These are phyloP conservation scores for Pyrrhoderma lamaoense DNA, from an alignment of 1,284 basidiomycete genomes.

Conservation along the genomic window DNA sequence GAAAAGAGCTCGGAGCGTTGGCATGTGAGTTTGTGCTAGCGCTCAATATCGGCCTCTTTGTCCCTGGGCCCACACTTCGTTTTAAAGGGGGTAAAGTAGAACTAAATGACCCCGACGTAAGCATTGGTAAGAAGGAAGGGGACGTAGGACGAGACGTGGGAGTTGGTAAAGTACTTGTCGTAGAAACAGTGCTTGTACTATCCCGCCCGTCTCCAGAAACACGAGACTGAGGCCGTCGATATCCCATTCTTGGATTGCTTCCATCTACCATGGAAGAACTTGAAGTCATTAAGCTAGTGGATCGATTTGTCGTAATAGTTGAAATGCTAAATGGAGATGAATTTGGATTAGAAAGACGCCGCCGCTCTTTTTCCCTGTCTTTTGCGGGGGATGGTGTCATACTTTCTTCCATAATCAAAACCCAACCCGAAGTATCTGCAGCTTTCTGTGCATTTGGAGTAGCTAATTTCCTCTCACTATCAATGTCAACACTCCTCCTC, in stretches of 20 bases:
- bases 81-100: constrained; percentile 41
- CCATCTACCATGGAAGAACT: constrained; percentile 34
- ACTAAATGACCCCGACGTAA: constrained; percentile 42
- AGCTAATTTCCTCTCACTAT: constrained; percentile 23
- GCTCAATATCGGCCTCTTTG: constrained; percentile 55
- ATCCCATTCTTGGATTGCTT: constrained; percentile 22
- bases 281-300: constrained; percentile 25
- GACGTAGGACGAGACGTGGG: constrained; percentile 67
- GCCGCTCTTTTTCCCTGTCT: constrained; percentile 44
- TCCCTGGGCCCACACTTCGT: constrained; percentile 47
- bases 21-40: constrained; percentile 26
- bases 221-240: constrained; percentile 57
- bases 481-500: constrained; percentile 28
- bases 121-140: constrained; percentile 65
- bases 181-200: constrained; percentile 47
- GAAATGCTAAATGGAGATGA: constrained; percentile 25
- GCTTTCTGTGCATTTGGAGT: background rate
- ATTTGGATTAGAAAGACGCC: constrained; percentile 55
- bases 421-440: constrained; percentile 68
- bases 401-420: constrained; percentile 75
- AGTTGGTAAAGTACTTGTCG: constrained; percentile 54
- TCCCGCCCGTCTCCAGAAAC: constrained; percentile 45
- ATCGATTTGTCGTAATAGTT: constrained; percentile 23
- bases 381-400: constrained; percentile 52
- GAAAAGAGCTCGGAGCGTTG: constrained; percentile 23